Conservation (phyloP, 768 basidiomycete genomes). For the Termitomyces bulborhizus region DNA sequence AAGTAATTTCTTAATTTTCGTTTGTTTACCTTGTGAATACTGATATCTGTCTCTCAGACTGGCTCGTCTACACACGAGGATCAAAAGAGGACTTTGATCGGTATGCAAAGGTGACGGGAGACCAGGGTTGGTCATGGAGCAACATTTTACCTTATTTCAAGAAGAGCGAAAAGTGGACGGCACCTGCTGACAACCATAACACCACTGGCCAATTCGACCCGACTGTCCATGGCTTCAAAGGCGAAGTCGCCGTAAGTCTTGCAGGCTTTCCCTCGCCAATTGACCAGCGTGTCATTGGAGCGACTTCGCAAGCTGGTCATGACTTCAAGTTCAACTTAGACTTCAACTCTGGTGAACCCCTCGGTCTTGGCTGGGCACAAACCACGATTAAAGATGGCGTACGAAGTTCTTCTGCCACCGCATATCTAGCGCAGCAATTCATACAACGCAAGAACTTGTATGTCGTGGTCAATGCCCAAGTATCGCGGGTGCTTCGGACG, state of each 20-base stretch:
- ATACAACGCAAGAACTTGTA: slow-evolving; percentile 19
- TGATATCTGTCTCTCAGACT: slow-evolving; percentile 1
- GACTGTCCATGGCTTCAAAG: slow-evolving; percentile 19
- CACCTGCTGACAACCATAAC: slow-evolving; percentile 22
- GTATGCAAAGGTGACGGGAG: slow-evolving; percentile 17
- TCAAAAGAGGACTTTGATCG: slow-evolving; percentile 24
- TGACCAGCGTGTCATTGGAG: slow-evolving; percentile 18
- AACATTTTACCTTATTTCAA: slow-evolving; percentile 17
- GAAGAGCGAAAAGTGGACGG: slow-evolving; percentile 22
- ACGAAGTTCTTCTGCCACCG: slow-evolving; percentile 20
- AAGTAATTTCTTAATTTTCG: slow-evolving; percentile 8
- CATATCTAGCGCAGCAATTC: slow-evolving; percentile 18
- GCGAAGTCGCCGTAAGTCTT: slow-evolving; percentile 19
- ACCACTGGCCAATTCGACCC: slow-evolving; percentile 25
- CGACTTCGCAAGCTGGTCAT: slow-evolving; percentile 17
- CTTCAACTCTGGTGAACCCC: slow-evolving; percentile 17
- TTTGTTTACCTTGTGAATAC: neutral
- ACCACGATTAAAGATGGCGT: slow-evolving; percentile 15
- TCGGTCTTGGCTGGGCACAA: slow-evolving; percentile 20
- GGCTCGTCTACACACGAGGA: slow-evolving; percentile 20
- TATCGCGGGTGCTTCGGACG: slow-evolving; percentile 19
- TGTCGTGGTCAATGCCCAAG: slow-evolving; percentile 19
- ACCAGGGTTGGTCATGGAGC: slow-evolving; percentile 16
- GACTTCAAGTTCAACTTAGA: slow-evolving; percentile 18
- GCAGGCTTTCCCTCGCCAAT: slow-evolving; percentile 15